Evolutionary conservation across 2,329 filamentous ascomycete genomes (phyloP), one percentile per base, ranked within the genome.

Genomic region (Xylaria hypoxylon): DNA sequence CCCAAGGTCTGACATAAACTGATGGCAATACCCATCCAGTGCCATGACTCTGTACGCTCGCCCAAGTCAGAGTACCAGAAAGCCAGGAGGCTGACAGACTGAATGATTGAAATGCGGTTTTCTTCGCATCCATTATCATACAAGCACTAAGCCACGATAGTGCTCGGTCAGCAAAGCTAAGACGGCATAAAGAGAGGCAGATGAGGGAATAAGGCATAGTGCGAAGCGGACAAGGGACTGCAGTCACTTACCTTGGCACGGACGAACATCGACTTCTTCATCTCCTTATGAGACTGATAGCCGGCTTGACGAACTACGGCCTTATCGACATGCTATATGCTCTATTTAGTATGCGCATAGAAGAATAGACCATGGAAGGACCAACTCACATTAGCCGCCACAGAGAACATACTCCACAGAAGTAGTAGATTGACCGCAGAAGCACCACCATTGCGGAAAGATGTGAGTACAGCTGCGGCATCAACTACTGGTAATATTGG

Each of bases 331-430:
- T 63, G 57, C 65, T 68, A 48, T 42, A 64, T 45, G 19, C 7
- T 26, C 22, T 15, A n/a, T 17, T 64, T 28, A 56, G 40, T 31
- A 51, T 40, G 5, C 13, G 28, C 60, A 42, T 4, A 50, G 31
- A 10, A 33, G 5, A 48, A 40, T 22, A 17, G 51, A 24, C 5
- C 19, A 35, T 47, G 19, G 28, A 33, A 33, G 47, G 28, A n/a
- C 44, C 22, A 31, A 61, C 71, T 53, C 67, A 77, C 77, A 70
- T 78, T 78, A 0, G 71, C 70, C 6, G 76, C 77, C n/a, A 76
- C 77, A 40, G 78, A 80, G 56, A 80, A 80, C 11, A 81, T 72
- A 53, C 77, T 79, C 79, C 79, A 81, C 11, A 81, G 68, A 2
- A 82, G 69, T 19, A 81, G 64, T 3, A 80, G 22, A 57, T 79